Conservation (phyloP, 108 stramenopile genomes). For the Cyclotella kingstonii region DNA sequence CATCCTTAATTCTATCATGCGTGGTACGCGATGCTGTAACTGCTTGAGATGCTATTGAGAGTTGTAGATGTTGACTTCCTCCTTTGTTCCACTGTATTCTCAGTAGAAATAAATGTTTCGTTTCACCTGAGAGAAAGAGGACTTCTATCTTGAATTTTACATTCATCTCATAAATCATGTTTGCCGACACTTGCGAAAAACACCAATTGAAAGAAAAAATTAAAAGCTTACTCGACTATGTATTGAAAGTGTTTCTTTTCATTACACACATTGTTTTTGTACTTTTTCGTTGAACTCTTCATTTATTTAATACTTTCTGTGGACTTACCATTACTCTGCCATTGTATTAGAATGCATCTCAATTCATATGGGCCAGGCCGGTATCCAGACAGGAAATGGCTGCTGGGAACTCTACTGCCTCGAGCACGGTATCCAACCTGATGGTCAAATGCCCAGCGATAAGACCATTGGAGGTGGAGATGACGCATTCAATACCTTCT, state of each 20-base stretch:
- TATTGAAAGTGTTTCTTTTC: too few relatives aligned
- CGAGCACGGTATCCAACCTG: slow-evolving; percentile 96
- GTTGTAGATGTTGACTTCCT: neutral
- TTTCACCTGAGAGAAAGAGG: too few relatives aligned
- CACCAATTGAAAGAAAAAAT: too few relatives aligned
- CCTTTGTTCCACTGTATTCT: neutral
- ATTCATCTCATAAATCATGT: too few relatives aligned
- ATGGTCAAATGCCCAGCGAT: slow-evolving; percentile 90
- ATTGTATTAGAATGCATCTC: slow-evolving; percentile 74
- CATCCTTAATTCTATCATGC: slow-evolving; percentile 22
- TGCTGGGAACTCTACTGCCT: slow-evolving; percentile 99
- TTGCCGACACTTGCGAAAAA: too few relatives aligned
- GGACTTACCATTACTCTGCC: neutral
- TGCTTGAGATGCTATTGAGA: neutral
- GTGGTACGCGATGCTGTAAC: neutral
- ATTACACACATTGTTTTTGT: too few relatives aligned
- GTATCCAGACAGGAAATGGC: slow-evolving; percentile 95
- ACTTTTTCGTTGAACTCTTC: neutral
- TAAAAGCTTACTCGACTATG: too few relatives aligned
- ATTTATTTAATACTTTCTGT: neutral
- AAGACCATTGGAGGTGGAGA: slow-evolving; percentile 75
- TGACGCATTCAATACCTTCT: slow-evolving; percentile 97
- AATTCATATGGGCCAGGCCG: slow-evolving; percentile 92
- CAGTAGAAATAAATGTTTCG: neutral
- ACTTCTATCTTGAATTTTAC: too few relatives aligned